phyloP scores from a whole-genome alignment of 2,329 filamentous ascomycete species.

The Penicillium sp. region DNA sequence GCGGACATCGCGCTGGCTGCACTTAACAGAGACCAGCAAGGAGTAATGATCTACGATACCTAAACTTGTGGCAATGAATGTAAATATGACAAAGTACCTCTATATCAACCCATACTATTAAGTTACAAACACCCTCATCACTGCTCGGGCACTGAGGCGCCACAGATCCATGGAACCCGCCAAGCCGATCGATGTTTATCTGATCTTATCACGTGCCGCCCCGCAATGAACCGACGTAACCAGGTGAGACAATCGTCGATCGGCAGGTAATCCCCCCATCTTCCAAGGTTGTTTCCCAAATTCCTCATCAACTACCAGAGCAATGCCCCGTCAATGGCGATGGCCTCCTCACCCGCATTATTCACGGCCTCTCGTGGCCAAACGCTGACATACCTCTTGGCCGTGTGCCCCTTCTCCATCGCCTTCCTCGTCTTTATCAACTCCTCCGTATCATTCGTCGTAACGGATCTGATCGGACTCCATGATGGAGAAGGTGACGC shows the following conservation, averaged over 20 bases:
- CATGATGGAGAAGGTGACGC: slow-evolving; percentile 59
- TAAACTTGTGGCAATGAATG: too few relatives aligned
- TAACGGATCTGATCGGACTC: slow-evolving; percentile 63
- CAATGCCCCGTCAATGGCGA: slow-evolving; percentile 25
- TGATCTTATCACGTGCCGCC: slow-evolving; percentile 9
- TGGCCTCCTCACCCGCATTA: slow-evolving; percentile 36
- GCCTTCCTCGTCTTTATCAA: slow-evolving; percentile 68
- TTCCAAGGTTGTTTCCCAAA: not conserved
- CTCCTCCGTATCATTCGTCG: slow-evolving; percentile 64
- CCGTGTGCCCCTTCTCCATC: slow-evolving; percentile 65
- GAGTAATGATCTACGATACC: too few relatives aligned
- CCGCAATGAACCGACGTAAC: slow-evolving; percentile 7
- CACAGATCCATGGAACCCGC: not conserved
- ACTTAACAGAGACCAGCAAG: too few relatives aligned
- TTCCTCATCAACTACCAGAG: slow-evolving; percentile 1
- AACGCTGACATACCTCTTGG: slow-evolving; percentile 61
- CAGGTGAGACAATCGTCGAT: slow-evolving; percentile 5
- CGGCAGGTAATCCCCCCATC: not conserved
- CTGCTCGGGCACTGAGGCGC: too few relatives aligned
- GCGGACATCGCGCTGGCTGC: too few relatives aligned
- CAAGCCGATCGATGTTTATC: slow-evolving; percentile 1
- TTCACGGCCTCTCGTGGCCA: slow-evolving; percentile 62
- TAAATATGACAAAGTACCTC: too few relatives aligned
- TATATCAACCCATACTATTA: too few relatives aligned
- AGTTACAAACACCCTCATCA: too few relatives aligned